Evolutionary conservation across 202 grass and related monocot species (phyloP).

Genomic region (Carex sylvatica): DNA sequence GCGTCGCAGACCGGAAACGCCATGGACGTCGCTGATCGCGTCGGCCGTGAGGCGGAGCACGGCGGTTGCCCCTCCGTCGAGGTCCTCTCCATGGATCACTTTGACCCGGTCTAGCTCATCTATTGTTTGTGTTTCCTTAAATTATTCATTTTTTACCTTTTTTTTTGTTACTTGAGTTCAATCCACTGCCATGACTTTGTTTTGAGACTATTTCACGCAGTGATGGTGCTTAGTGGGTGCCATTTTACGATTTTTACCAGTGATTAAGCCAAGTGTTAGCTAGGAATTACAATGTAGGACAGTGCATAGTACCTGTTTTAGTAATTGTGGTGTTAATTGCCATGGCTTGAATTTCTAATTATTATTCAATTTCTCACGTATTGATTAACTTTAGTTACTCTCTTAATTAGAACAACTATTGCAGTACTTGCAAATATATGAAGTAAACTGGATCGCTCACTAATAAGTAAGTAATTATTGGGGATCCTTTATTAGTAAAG

Average conservation of each 20-base stretch:
- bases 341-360: neutral
- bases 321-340: neutral
- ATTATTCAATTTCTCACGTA: neutral
- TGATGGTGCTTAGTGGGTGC: neutral
- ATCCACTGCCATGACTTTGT: neutral
- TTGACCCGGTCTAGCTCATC: constrained; percentile 45
- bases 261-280: neutral
- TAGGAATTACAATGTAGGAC: constrained; percentile 2
- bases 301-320: neutral
- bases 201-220: neutral
- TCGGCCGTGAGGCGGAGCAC: constrained; percentile 69
- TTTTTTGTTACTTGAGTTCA: neutral
- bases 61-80: constrained; percentile 69
- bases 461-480: too few species aligned
- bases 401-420: neutral
- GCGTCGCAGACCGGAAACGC: constrained; percentile 77
- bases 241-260: too few species aligned
- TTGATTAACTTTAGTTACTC: neutral
- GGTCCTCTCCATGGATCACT: constrained; percentile 66
- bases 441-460: neutral
- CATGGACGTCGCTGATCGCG: constrained; percentile 68
- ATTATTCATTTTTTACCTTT: neutral
- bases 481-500: too few species aligned
- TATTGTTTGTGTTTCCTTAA: neutral
- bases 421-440: neutral